Percentiles rank a stretch among this genome's conserved stretches.
Evolutionary conservation across 2,329 filamentous ascomycete species (phyloP).

Genomic region (Xylaria sp.): DNA sequence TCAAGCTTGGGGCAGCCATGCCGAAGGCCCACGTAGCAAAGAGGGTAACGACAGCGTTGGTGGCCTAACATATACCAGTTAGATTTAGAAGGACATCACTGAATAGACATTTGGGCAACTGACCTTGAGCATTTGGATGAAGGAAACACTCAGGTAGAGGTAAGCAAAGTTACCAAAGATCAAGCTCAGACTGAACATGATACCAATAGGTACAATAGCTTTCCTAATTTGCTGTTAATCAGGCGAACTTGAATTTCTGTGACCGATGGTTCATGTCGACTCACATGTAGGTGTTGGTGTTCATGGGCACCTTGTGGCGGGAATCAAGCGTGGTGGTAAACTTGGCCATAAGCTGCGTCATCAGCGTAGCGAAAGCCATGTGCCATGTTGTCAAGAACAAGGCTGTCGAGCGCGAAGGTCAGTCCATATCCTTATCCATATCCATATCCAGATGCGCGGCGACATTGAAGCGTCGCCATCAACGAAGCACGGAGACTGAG

Average conservation of each 20-base stretch:
- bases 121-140: slow-evolving; percentile 77
- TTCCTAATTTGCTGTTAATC: slow-evolving; percentile 48
- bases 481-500: background rate
- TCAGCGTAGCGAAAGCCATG: slow-evolving; percentile 72
- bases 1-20: slow-evolving; percentile 60
- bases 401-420: slow-evolving; percentile 49
- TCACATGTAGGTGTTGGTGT: slow-evolving; percentile 67
- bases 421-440: slow-evolving; percentile 5
- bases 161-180: slow-evolving; percentile 76
- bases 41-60: slow-evolving; percentile 74
- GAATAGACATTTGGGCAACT: slow-evolving; percentile 41
- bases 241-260: background rate
- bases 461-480: background rate
- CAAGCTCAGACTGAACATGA: slow-evolving; percentile 74
- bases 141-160: slow-evolving; percentile 74
- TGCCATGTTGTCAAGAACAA: slow-evolving; percentile 76
- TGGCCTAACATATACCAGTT: slow-evolving; percentile 57
- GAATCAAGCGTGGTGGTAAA: slow-evolving; percentile 72
- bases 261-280: background rate
- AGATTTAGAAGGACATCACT: background rate
- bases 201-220: slow-evolving; percentile 73
- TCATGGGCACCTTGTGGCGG: slow-evolving; percentile 72
- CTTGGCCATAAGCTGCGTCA: slow-evolving; percentile 74
- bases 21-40: slow-evolving; percentile 71
- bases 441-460: background rate